Percentiles rank a stretch among this genome's conserved stretches.
These are phyloP conservation scores for Oryza brachyantha DNA, from an alignment of 176 grass and related monocot genomes.

Conservation along the genomic window DNA sequence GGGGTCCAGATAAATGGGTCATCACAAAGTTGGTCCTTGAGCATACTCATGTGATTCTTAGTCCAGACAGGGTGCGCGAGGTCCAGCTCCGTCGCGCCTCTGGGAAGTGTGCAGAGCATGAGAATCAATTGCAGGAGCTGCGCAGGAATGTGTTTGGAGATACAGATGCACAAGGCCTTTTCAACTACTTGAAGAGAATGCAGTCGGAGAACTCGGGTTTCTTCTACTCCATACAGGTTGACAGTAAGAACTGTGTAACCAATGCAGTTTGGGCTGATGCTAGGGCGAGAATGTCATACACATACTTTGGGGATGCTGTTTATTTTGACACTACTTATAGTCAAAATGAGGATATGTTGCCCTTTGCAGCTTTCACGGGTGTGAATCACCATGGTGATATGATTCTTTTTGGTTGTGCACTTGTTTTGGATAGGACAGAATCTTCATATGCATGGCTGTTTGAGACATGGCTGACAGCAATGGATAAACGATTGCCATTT, in stretches of 20 bases:
- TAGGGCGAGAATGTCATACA: conserved; percentile 77
- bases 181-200: conserved; percentile 74
- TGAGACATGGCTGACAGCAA: conserved; percentile 80
- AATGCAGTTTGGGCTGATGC: conserved; percentile 92
- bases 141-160: conserved; percentile 76
- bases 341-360: conserved; percentile 71
- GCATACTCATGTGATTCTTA: conserved; percentile 84
- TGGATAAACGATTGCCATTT: conserved; percentile 59
- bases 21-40: conserved; percentile 77
- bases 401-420: conserved; percentile 84
- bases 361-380: conserved; percentile 78
- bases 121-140: conserved; percentile 59
- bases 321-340: conserved; percentile 80
- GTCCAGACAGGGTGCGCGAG: conserved; percentile 63
- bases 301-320: conserved; percentile 84
- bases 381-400: conserved; percentile 79
- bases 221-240: conserved; percentile 73
- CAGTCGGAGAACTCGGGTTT: conserved; percentile 72
- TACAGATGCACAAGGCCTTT: conserved; percentile 48
- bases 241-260: conserved; percentile 70
- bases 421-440: conserved; percentile 71
- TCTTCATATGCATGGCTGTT: conserved; percentile 77
- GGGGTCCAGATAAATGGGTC: conserved; percentile 63
- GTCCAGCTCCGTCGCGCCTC: conserved; percentile 59
- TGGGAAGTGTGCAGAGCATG: conserved; percentile 65